Evolutionary conservation across 208 protist genomes (phyloP), one percentile per base, ranked within the genome.

Genomic region (Sergeia podlipaevii): DNA sequence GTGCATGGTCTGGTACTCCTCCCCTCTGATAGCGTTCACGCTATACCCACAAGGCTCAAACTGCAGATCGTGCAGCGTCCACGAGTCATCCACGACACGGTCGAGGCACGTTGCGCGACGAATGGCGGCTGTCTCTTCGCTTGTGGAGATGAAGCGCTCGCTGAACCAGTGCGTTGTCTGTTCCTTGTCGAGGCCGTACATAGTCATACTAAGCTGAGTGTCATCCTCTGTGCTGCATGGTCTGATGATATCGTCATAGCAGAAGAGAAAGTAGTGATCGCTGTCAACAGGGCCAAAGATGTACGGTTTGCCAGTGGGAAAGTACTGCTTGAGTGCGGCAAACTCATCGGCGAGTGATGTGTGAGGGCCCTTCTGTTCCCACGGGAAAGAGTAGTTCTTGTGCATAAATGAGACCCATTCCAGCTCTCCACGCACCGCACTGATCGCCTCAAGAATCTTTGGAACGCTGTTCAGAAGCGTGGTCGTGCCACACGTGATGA

Each of bases 41-140:
- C 88, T 96, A 56, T 97, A 98, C 36, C 95, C 95, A 65, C 95
- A 98, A 10, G 95, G 95, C 45, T 94, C 86, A 66, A 97, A 98
- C 51, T 93, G 73, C 28, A 95, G 70, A 47, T 91, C 85, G 56
- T 97, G 88, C 56, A 97, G 52, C 15, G 48, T 60, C 87, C 87
- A 94, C 3, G 65, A 67, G 43, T 73, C 78, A 36, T 92, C 87
- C 18, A 91, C 60, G 3, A 97, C 74, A 3, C 47, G 37, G 43
- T 82, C 67, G 6, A 97, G 73, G 28, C 77, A 62, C n/a, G 84
- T 93, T 5, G 64, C 69, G 3, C 42, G 15, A 15, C 85, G 80
- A 27, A 95, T 91, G 6, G 62, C 70, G 0, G 75, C 80, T 23
- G 85, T 95, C 58, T 85, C 77, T 6, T 47, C 60, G 53, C 57